phyloP scores from a whole-genome alignment of 306 rosid species.

The Psophocarpus tetragonolobus region DNA sequence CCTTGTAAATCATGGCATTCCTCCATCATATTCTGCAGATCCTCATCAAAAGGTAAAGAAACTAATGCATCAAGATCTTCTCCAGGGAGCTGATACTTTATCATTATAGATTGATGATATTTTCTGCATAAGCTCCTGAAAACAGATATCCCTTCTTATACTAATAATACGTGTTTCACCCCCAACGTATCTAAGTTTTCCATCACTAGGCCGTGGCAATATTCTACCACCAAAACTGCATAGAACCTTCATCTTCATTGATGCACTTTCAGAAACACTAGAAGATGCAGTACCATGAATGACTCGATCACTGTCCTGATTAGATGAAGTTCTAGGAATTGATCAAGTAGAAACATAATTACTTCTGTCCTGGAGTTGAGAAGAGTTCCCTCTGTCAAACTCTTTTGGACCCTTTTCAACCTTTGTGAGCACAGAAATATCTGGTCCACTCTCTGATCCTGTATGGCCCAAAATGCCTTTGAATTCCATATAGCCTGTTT shows the following conservation, averaged over 20 bases:
- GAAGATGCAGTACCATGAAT: constrained; percentile 46
- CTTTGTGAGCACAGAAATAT: constrained; percentile 42
- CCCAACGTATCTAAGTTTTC: constrained; percentile 76
- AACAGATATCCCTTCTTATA: constrained; percentile 64
- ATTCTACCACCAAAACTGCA: constrained; percentile 81
- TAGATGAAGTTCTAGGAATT: constrained; percentile 47
- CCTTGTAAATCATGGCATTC: constrained; percentile 53
- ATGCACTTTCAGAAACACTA: constrained; percentile 50
- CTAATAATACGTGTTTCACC: constrained; percentile 76
- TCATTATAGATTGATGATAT: constrained; percentile 49
- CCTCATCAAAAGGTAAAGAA: constrained; percentile 85
- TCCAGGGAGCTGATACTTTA: constrained; percentile 88
- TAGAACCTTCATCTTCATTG: constrained; percentile 60
- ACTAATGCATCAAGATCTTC: constrained; percentile 93
- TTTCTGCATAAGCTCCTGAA: constrained; percentile 69
- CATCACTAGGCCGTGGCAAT: constrained; percentile 80
- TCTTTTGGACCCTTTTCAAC: constrained; percentile 54
- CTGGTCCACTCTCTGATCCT: constrained; percentile 55
- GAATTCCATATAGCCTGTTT: constrained; percentile 46
- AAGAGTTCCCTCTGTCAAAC: constrained; percentile 48
- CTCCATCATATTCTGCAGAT: constrained; percentile 86
- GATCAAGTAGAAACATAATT: constrained; percentile 55
- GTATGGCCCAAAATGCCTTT: constrained; percentile 51
- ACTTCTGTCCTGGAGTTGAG: constrained; percentile 48
- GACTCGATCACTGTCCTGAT: constrained; percentile 48